phyloP scores from a whole-genome alignment of 129 eudicot species.

The Chrysanthemum seticuspe region DNA sequence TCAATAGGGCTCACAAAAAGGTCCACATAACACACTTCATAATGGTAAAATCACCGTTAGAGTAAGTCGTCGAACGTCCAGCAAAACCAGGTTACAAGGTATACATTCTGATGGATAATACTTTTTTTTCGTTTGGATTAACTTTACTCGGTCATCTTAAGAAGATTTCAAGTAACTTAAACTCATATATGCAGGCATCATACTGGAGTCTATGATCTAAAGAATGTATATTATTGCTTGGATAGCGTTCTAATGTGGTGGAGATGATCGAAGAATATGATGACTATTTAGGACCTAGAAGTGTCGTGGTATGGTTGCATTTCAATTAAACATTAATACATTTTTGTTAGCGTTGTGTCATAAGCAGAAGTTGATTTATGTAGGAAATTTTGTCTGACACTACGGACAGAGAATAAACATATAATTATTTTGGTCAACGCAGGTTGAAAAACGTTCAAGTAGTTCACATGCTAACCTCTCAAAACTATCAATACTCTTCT shows the following conservation, averaged over 20 bases:
- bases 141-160: background rate
- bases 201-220: slow-evolving; percentile 69
- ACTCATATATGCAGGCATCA: slow-evolving; percentile 58
- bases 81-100: slow-evolving; percentile 79
- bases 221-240: slow-evolving; percentile 79
- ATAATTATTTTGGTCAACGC: slow-evolving; percentile 50
- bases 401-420: slow-evolving; percentile 58
- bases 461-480: slow-evolving; percentile 58
- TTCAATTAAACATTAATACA: background rate
- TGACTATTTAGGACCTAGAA: slow-evolving; percentile 91
- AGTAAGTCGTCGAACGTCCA: slow-evolving; percentile 60
- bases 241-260: slow-evolving; percentile 89
- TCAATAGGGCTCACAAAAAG: too few relatives aligned
- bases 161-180: background rate
- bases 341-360: background rate
- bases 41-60: slow-evolving; percentile 47
- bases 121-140: slow-evolving; percentile 11
- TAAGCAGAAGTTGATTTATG: slow-evolving; percentile 17
- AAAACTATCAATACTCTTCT: background rate
- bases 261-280: slow-evolving; percentile 92
- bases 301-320: slow-evolving; percentile 65
- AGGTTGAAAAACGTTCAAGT: slow-evolving; percentile 67
- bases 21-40: slow-evolving; percentile 16
- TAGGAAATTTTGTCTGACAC: slow-evolving; percentile 59
- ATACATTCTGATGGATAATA: background rate